These are phyloP conservation scores for Candida chilensis DNA, from an alignment of 805 yeast genomes.

Conservation along the genomic window DNA sequence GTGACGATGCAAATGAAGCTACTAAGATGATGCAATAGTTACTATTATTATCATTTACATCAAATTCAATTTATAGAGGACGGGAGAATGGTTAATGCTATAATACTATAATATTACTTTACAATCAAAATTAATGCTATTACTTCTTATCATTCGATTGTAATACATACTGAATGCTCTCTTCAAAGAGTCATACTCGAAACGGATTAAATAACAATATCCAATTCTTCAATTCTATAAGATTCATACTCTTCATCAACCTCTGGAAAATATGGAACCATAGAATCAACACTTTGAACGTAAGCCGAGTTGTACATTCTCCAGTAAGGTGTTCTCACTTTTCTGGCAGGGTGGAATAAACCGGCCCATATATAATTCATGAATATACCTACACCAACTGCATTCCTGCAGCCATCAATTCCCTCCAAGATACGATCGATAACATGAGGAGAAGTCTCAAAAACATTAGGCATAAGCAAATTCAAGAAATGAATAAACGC, in stretches of 20 bases:
- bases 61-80: too few relatives aligned
- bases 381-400: conserved; percentile 68
- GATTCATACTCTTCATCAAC: conserved; percentile 19
- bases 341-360: conserved; percentile 85
- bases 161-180: too few relatives aligned
- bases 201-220: conserved; percentile 26
- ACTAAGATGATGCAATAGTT: too few relatives aligned
- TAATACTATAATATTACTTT: too few relatives aligned
- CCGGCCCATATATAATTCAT: conserved; percentile 82
- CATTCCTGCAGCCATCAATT: conserved; percentile 60
- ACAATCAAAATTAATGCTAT: too few relatives aligned
- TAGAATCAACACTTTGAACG: conserved; percentile 59
- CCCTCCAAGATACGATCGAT: conserved; percentile 75
- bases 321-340: conserved; percentile 85
- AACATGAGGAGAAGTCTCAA: conserved; percentile 94
- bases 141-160: too few relatives aligned
- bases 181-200: too few relatives aligned
- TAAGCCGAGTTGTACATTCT: conserved; percentile 69
- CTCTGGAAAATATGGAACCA: conserved; percentile 78
- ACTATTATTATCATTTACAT: too few relatives aligned
- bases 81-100: too few relatives aligned
- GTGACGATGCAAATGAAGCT: conserved; percentile 18
- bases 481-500: conserved; percentile 79
- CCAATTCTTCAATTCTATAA: conserved; percentile 41
- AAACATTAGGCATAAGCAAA: conserved; percentile 78